Base-by-base conservation (phyloP, 208 protist genomes). In the Leishmania tropica region DNA sequence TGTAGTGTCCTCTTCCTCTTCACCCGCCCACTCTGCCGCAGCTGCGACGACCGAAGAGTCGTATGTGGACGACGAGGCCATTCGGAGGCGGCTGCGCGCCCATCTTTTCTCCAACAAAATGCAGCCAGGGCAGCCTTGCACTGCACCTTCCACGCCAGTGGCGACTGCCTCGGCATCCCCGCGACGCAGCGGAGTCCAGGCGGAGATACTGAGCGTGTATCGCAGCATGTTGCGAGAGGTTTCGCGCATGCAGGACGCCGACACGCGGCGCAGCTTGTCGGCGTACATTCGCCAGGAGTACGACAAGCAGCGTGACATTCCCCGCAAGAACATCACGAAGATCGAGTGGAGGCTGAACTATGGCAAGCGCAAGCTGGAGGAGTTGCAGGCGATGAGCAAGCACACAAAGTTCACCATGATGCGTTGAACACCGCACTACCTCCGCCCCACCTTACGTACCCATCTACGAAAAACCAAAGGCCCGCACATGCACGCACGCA, bases 261-360 rank as follows among this genome's bases (percentile, higher is more conserved):
- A 85, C 31, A 95, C 92, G 8, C 89, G 91, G 40, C 73, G 56
- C 37, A 86, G 80, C 48, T 74, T 97, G 47, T 73, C 68, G 0
- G 76, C 70, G 5, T 93, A 92, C 83, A 97, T 97, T 76, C 93
- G 91, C 24, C 62, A 65, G 6, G 91, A 97, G 84, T 97, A 94
- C 83, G 83, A 93, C 21, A 87, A 90, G 81, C 88, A 94, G 76
- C 79, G 79, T 54, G 85, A 86, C 37, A 85, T 96, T 35, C 88
- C 93, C 47, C 88, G 93, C 24, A 89, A 88, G 71, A 85, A 87
- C 87, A 87, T 97, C 48, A 85, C 88, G 31, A 91, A 92, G 78
- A 93, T 97, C 48, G 95, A 97, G 75, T 97, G 95, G 95, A 87
- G 91, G 54, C 77, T 97, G 35, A 91, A 96, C 76, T 88, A 93